Evolutionary conservation across 305 asterid species (phyloP), one percentile per base, ranked within the genome.

Genomic region (Solanum hybrid): DNA sequence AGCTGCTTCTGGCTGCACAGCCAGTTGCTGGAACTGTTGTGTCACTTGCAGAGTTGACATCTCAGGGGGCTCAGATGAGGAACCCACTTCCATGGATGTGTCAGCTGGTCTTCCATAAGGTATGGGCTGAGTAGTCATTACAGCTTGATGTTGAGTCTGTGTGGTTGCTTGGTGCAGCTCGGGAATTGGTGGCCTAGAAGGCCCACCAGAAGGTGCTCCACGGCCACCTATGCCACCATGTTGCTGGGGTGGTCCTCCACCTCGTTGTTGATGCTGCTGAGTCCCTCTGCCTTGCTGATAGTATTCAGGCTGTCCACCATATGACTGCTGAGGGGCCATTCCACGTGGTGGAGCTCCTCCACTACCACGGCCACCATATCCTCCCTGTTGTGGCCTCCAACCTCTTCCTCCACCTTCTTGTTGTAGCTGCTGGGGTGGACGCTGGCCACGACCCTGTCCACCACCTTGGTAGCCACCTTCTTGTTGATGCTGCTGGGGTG

Each of bases 91-190:
- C 22, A 90, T 77, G 27, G 32, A 93, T 22, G 95, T 89, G 88
- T 92, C 95, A 2, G 76, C 92, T 24, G 94, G 93, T 78, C 90
- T 83, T 73, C 86, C 94, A 90, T 92, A 92, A 14, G 94, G 89
- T 57, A 22, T 79, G 32, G 94, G 91, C 86, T 92, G 95, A 90
- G 95, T 77, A 22, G 85, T 88, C 91, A 89, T 79, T 89, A 91
- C 96, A 87, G 95, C 91, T 92, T 94, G 96, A 90, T 92, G 91
- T 65, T 93, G 91, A 89, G 95, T 90, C 92, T 92, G 94, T 92
- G 95, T 92, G 92, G 95, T 93, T 89, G 99, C 99, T 97, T 96
- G 99, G 95, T 95, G 99, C 98, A 95, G 99, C 96, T 95, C 98
- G 98, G 99, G 95, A 89, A 94, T 92, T 17, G 96, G 95, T 86